Base-by-base conservation (phyloP, 306 rosid genomes). In the Cucurbita maxima region DNA sequence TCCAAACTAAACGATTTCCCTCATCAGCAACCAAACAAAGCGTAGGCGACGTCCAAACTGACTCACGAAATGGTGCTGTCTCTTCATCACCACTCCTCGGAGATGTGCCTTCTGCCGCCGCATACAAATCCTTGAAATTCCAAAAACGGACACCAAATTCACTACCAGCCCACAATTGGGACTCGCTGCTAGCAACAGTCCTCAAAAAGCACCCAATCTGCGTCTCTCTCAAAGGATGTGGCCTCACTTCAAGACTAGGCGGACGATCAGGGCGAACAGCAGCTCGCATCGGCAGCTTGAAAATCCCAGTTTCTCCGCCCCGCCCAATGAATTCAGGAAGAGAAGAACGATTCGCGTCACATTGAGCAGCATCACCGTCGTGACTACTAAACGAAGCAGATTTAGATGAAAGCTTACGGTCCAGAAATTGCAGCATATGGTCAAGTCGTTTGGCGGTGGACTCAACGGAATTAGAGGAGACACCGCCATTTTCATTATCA, bases 151-250 rank as follows among this genome's bases (percentile, higher is more conserved):
- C 77, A 30, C 94, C 92, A 61, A 82, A 82, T 85, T 94, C 94
- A 18, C 86, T 51, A 2, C 92, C 90, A 13, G 89, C 96, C 97
- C 98, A 94, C 47, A 94, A 58, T 59, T 86, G 96, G 37, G 92
- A 85, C 53, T 79, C 85, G 25, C 86, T 78, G n/a, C 86, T 77
- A 1, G 59, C 85, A 81, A 90, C 76, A 48, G 80, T 79, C 79
- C 98, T 79, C 74, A 94, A 81, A 76, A 88, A 90, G 22, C 92
- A 75, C 58, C 90, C 97, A 78, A 85, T 78, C 82, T 90, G 98
- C 70, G 92, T 86, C 85, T 93, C 98, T 62, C 96, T 81, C 61
- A 93, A 82, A 9, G 97, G 97, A 40, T 89, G 97, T 22, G 98
- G 95, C 80, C 98, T 80, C 76, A 90, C 72, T 51, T 88, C 92